Base-by-base conservation (phyloP, 805 yeast genomes). In the Tetrapisispora taiwanensis region DNA sequence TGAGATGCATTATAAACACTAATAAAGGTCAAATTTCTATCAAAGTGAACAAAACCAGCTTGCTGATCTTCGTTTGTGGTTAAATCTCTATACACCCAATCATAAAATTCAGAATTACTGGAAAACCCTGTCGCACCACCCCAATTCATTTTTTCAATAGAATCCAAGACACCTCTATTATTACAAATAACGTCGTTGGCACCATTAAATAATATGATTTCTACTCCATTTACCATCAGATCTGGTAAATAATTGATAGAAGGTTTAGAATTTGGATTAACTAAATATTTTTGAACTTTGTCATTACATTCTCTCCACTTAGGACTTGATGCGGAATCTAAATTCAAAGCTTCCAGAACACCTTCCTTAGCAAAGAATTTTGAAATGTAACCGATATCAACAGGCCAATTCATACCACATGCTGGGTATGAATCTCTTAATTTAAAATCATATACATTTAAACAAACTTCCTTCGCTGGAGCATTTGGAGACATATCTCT, bases 351-450 rank as follows among this genome's bases (percentile, higher is more conserved):
- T 24, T 65, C 58, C 58, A 74, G 73, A 17, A 79, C 81, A 4
- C 68, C 65, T 2, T 65, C 62, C 1, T 62, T 53, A 34, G 70
- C 67, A 44, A 84, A 69, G 58, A 80, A 84, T 17, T 75, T 71
- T 1, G 70, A 62, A 2, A 83, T 78, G 36, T 64, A 48, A 0
- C 62, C 65, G 48, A 84, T 63, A 50, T 75, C 82, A 24, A 73
- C 73, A 0, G 98, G 98, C 97, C 97, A 92, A 60, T 83, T 81
- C 76, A 77, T 71, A 6, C 97, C 97, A 65, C 98, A 92, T 0
- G 82, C 66, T 0, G 97, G 97, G 53, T 71, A 86, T 0, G 78
- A 63, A 59, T 88, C 96, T 31, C 65, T 69, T 43, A 83, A 65
- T 31, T 82, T 73, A 44, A 76, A 75, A 60, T 92, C 95, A 60